phyloP scores from a whole-genome alignment of 345 rosid genomes.

The Lepidium africanum region DNA sequence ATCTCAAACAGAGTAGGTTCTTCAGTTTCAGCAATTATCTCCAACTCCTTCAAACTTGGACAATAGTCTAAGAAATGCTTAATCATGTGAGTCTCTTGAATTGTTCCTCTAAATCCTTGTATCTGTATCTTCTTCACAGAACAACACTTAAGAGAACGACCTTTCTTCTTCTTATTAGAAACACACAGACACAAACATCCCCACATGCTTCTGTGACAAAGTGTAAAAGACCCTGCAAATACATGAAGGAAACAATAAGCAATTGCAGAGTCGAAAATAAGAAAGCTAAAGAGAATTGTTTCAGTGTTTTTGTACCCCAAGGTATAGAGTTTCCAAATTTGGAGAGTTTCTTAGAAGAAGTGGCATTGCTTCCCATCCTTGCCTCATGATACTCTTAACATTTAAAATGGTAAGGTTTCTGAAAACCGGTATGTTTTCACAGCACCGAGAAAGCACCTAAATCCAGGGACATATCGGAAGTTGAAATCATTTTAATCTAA shows the following conservation, averaged over 20 bases:
- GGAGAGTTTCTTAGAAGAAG: slow-evolving; percentile 13
- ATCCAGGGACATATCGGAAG: background rate
- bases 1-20: background rate
- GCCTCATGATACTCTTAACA: background rate
- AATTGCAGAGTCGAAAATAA: background rate
- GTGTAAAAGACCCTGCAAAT: slow-evolving; percentile 11
- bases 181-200: slow-evolving; percentile 15
- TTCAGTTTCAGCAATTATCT: background rate
- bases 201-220: background rate
- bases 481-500: too few relatives aligned
- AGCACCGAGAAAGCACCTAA: slow-evolving; percentile 12
- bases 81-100: slow-evolving; percentile 2
- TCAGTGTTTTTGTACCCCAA: slow-evolving; percentile 3
- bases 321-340: background rate
- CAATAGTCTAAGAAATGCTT: slow-evolving; percentile 20
- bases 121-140: slow-evolving; percentile 10
- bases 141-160: background rate
- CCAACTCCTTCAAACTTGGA: slow-evolving; percentile 9
- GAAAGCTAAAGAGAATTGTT: background rate
- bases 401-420: background rate
- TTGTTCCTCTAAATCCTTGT: slow-evolving; percentile 12
- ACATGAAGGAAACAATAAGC: background rate
- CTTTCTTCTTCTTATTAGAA: background rate
- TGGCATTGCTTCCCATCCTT: slow-evolving; percentile 25
- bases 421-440: background rate